Evolutionary conservation across 371 early-diverging fungal genomes (phyloP), one percentile per base, ranked within the genome.

Genomic region (Mucor plumbeus): DNA sequence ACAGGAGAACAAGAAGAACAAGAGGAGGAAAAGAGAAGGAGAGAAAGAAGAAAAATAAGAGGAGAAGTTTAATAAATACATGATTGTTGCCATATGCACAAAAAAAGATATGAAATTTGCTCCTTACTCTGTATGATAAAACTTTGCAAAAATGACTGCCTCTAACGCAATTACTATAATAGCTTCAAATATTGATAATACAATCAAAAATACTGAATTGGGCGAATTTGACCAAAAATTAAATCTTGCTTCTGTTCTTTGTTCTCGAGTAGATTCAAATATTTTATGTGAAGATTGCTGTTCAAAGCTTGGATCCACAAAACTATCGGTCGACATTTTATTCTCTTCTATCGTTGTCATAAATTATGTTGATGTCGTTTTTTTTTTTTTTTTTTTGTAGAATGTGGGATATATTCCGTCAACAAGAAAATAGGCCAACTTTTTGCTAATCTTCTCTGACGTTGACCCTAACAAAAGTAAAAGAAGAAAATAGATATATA

Each of bases 91-190:
- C 34, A 48, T 35, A 33, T 35, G 38, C 4, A n/a, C 44, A 44
- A 44, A 50, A 50, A 19, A 7, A 50, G 7, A 21, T 21, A 50
- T 50, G 21, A 26, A 11, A 50, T 50, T 26, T 21, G 26, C 26
- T 50, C 50, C 55, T 69, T 73, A 73, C 73, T 65, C 59, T 69
- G 81, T 74, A 48, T 75, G 56, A 41, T 79, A 72, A 60, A 85
- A 89, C n/a, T 85, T 79, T 15, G 75, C 79, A 54, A 87, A 87
- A 63, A 91, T 85, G 53, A 84, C 79, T 13, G 87, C 77, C 68
- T 92, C 90, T 59, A 92, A 78, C 9, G 83, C 75, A 64, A 92
- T 90, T 34, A 92, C 88, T n/a, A 90, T 67, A 50, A 87, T 48
- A 0, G 91, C 91, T 72, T 91, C 90, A n/a, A 88, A 67, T 50